phyloP scores from a whole-genome alignment of 805 yeast species.

The Ogataea chonburiensis region DNA sequence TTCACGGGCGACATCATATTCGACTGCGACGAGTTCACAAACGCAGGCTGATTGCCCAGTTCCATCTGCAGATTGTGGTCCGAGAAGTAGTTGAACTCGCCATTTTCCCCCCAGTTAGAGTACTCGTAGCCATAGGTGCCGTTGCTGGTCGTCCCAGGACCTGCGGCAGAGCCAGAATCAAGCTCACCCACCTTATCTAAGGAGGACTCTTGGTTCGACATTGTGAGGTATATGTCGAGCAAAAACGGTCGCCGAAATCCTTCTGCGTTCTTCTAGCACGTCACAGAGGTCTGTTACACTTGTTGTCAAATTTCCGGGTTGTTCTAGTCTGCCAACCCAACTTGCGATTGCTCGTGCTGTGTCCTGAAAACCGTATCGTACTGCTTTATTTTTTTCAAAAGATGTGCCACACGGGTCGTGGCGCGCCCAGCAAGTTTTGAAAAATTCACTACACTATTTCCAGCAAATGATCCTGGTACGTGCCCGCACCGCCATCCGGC shows the following conservation, averaged over 20 bases:
- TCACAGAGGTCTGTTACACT: no score
- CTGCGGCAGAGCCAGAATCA: conserved; percentile 5
- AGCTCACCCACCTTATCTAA: conserved; percentile 8
- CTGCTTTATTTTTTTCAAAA: conserved; percentile 9
- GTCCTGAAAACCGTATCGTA: no score
- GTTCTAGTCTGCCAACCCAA: no score
- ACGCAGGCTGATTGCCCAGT: conserved; percentile 17
- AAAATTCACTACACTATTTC: conserved; percentile 2
- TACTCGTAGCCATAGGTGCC: conserved; percentile 24
- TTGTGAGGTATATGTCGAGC: not conserved
- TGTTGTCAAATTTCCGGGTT: no score
- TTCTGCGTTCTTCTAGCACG: no score
- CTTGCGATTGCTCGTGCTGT: no score
- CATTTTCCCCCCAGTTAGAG: conserved; percentile 31
- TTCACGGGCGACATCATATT: conserved; percentile 29
- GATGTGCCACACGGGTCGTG: conserved; percentile 7
- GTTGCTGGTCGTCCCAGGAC: conserved; percentile 2
- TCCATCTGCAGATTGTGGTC: conserved; percentile 22
- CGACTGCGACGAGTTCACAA: conserved; percentile 17
- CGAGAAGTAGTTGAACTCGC: conserved; percentile 29
- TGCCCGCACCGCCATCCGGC: conserved; percentile 1
- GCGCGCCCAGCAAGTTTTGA: not conserved
- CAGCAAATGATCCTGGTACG: no score
- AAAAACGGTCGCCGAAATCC: no score
- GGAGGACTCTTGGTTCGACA: conserved; percentile 11